These are phyloP conservation scores for Immersiporthe knoxdaviesiana DNA, from an alignment of 2,329 filamentous ascomycete species.

Conservation along the genomic window DNA sequence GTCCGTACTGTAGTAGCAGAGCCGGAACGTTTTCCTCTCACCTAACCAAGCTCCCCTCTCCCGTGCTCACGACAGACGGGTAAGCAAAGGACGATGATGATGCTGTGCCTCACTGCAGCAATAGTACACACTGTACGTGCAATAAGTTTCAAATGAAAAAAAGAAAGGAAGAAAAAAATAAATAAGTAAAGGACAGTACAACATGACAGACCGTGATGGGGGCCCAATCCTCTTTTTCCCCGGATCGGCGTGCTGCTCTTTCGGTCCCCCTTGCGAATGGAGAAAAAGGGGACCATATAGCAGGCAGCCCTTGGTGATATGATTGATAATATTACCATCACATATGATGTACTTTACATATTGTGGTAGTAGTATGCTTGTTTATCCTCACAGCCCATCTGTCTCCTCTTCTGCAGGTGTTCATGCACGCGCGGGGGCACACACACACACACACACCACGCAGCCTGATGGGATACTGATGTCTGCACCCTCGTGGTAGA, in stretches of 20 bases:
- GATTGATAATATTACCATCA: neutral
- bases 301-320: neutral
- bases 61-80: slow-evolving; percentile 27
- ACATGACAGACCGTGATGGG: neutral
- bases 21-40: neutral
- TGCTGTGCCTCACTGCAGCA: slow-evolving; percentile 3
- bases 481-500: neutral
- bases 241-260: neutral
- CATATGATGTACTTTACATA: neutral
- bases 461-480: neutral
- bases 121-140: slow-evolving; percentile 6
- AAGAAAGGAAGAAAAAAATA: neutral
- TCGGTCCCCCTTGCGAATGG: neutral
- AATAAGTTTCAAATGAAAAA: too few relatives aligned
- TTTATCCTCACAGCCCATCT: neutral
- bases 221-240: neutral
- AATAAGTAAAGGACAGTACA: neutral
- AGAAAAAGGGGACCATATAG: neutral
- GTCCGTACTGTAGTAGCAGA: too few relatives aligned
- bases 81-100: slow-evolving; percentile 16
- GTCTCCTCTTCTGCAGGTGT: neutral
- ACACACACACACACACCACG: neutral
- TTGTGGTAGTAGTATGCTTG: neutral
- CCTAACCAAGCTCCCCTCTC: neutral
- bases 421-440: neutral